Conservation (phyloP, 441 rosid genomes). For the Erysimum pusillum region DNA sequence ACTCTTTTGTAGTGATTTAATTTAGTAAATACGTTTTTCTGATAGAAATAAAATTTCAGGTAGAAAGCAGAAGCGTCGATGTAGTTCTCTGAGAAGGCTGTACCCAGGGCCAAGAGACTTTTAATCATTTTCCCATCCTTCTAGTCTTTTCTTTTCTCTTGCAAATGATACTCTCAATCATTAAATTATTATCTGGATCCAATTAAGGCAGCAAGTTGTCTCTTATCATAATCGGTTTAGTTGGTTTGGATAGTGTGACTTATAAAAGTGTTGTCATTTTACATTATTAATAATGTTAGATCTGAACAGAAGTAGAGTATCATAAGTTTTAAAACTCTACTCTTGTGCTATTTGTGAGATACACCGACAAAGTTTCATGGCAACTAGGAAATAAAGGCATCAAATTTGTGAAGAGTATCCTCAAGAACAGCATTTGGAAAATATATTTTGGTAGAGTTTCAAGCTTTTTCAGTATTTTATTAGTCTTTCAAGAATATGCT, state of each 20-base stretch:
- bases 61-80: constrained; percentile 37
- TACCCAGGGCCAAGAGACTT: constrained; percentile 11
- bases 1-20: neutral
- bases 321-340: neutral
- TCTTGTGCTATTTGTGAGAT: neutral
- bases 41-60: constrained; percentile 30
- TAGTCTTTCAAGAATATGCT: too few relatives aligned
- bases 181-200: constrained; percentile 1
- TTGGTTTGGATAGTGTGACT: neutral
- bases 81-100: constrained; percentile 26
- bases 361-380: neutral
- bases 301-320: neutral
- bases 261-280: neutral
- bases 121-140: neutral
- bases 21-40: neutral
- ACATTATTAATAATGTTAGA: neutral
- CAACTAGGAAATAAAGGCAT: too few relatives aligned
- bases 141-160: neutral
- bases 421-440: too few relatives aligned
- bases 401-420: too few relatives aligned
- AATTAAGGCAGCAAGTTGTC: constrained; percentile 22
- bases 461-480: too few relatives aligned
- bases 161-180: neutral
- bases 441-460: too few relatives aligned
- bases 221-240: neutral